These are phyloP conservation scores for Moricandia arvensis DNA, from an alignment of 345 rosid genomes.

Conservation along the genomic window DNA sequence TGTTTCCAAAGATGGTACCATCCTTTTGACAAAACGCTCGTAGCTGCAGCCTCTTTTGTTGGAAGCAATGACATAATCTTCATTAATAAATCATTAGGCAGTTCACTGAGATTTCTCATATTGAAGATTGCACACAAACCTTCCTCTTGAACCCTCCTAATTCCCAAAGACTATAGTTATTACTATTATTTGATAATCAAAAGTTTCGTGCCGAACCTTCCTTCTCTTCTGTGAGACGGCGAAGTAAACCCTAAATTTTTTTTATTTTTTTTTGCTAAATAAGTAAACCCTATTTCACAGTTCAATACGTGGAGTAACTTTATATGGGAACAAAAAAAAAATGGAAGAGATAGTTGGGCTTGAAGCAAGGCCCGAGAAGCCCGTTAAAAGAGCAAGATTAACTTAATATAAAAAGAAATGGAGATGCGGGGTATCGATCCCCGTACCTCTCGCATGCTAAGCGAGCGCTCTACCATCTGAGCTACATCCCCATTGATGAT, in stretches of 20 bases:
- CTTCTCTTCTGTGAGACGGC: background rate
- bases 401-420: constrained; percentile 26
- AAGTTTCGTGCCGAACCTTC: background rate
- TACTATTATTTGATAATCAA: background rate
- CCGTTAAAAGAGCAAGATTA: too few species aligned
- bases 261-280: too few species aligned
- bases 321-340: background rate
- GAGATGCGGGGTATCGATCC: constrained; percentile 88
- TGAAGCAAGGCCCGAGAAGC: too few species aligned
- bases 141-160: background rate
- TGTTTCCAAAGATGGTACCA: background rate
- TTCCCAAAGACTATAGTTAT: too few species aligned
- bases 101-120: too few species aligned
- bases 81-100: too few species aligned
- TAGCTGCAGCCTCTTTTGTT: too few species aligned
- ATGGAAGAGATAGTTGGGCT: too few species aligned
- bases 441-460: constrained; percentile 91
- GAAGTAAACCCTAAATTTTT: too few species aligned
- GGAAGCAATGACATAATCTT: too few species aligned
- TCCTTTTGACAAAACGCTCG: too few species aligned
- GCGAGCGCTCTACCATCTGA: constrained; percentile 61
- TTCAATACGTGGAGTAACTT: background rate
- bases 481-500: constrained; percentile 34
- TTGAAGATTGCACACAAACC: background rate
- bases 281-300: too few species aligned